Conservation (phyloP, 1,284 basidiomycete species). For the Tilletia caries region DNA sequence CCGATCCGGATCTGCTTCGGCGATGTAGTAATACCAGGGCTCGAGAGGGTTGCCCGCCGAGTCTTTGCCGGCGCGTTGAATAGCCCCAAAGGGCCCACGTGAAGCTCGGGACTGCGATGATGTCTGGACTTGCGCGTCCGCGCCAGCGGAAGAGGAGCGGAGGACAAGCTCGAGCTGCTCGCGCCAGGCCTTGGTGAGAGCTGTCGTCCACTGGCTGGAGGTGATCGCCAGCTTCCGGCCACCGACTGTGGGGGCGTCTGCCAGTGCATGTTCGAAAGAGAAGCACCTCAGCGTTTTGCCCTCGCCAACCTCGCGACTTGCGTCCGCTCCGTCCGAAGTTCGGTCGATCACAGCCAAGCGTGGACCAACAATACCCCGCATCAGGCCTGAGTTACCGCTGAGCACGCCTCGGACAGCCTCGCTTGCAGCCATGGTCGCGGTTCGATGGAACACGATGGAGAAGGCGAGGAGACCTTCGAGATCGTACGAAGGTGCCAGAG, state of each 20-base stretch:
- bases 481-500: constrained; percentile 47
- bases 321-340: not conserved
- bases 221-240: not conserved
- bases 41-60: constrained; percentile 48
- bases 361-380: constrained; percentile 42
- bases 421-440: constrained; percentile 48
- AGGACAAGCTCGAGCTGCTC: constrained; percentile 46
- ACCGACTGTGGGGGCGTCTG: not conserved
- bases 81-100: constrained; percentile 38
- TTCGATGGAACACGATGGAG: constrained; percentile 51
- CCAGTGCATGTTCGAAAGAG: constrained; percentile 13
- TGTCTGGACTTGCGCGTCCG: not conserved
- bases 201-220: not conserved
- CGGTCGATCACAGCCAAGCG: not conserved
- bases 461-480: constrained; percentile 48
- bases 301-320: constrained; percentile 21
- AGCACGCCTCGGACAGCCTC: constrained; percentile 49
- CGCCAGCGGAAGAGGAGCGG: constrained; percentile 31
- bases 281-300: constrained; percentile 36
- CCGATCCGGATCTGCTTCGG: constrained; percentile 45
- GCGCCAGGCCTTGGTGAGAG: constrained; percentile 42
- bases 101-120: not conserved
- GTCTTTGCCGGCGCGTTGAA: constrained; percentile 49
- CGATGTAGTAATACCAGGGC: constrained; percentile 52
- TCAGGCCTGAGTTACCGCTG: constrained; percentile 40